These are phyloP conservation scores for Sphenostylis stenocarpa DNA, from an alignment of 306 rosid genomes.

Conservation along the genomic window DNA sequence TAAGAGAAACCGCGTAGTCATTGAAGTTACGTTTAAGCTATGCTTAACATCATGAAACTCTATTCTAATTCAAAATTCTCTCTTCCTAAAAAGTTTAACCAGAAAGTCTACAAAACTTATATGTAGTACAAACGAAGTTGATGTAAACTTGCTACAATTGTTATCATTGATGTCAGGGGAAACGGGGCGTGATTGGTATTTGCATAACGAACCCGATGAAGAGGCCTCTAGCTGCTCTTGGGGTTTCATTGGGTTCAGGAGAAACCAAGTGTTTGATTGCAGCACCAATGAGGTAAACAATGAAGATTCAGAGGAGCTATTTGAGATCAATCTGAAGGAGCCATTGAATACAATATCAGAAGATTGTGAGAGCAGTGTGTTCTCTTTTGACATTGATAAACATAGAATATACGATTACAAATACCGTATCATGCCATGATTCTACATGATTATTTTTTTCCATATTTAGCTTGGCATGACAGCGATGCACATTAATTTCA, in stretches of 20 bases:
- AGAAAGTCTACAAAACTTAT: neutral
- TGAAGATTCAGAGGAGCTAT: slow-evolving; percentile 32
- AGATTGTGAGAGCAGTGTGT: slow-evolving; percentile 48
- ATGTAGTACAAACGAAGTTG: neutral
- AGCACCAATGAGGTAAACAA: slow-evolving; percentile 33
- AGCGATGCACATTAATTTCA: too few relatives aligned
- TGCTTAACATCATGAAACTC: neutral
- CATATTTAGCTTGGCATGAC: too few relatives aligned
- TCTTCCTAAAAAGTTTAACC: neutral
- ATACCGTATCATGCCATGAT: too few relatives aligned
- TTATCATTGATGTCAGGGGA: neutral
- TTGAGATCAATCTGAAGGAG: slow-evolving; percentile 30
- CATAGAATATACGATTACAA: too few relatives aligned
- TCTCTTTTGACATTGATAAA: slow-evolving; percentile 46
- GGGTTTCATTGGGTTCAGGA: slow-evolving; percentile 28
- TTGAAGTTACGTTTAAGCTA: neutral
- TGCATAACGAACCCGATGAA: slow-evolving; percentile 10
- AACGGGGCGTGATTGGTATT: neutral
- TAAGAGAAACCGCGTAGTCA: neutral
- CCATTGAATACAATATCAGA: slow-evolving; percentile 48
- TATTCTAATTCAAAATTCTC: neutral
- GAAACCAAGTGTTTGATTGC: slow-evolving; percentile 26
- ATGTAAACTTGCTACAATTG: neutral
- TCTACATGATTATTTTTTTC: too few relatives aligned
- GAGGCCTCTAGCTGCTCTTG: slow-evolving; percentile 2